Evolutionary conservation across 805 yeast species (phyloP).

Genomic region (Clavispora vitiphila): DNA sequence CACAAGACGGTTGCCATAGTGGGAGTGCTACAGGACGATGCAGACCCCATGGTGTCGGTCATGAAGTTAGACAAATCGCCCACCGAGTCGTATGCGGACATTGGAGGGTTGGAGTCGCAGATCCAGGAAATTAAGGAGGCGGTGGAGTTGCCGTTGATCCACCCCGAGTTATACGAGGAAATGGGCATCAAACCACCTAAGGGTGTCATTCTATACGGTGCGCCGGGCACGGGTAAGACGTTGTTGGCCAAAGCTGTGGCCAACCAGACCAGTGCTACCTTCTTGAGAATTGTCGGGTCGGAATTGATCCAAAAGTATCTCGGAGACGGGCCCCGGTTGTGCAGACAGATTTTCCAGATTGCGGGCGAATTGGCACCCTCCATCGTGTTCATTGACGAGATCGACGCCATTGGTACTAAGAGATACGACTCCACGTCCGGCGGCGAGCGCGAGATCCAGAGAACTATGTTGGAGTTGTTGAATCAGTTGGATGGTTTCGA

Average conservation of each 20-base stretch:
- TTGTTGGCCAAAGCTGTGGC: slow-evolving; percentile 96
- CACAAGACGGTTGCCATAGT: slow-evolving; percentile 94
- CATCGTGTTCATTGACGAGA: slow-evolving; percentile 97
- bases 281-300: slow-evolving; percentile 92
- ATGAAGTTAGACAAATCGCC: slow-evolving; percentile 99
- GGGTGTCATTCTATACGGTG: slow-evolving; percentile 95
- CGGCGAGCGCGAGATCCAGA: slow-evolving; percentile 95
- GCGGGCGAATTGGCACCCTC: slow-evolving; percentile 98
- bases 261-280: slow-evolving; percentile 94
- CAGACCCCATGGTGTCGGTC: slow-evolving; percentile 96
- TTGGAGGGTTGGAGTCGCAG: slow-evolving; percentile 94
- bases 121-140: slow-evolving; percentile 98
- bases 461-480: slow-evolving; percentile 94
- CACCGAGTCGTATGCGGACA: slow-evolving; percentile 92
- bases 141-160: slow-evolving; percentile 91
- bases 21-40: slow-evolving; percentile 97
- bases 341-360: slow-evolving; percentile 90
- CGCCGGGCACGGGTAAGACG: slow-evolving; percentile 98
- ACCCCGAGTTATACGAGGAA: slow-evolving; percentile 95
- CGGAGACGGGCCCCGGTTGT: slow-evolving; percentile 96
- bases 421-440: slow-evolving; percentile 96
- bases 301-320: slow-evolving; percentile 94
- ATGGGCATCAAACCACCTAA: slow-evolving; percentile 99
- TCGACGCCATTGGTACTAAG: slow-evolving; percentile 98
- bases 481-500: slow-evolving; percentile 97